Base-by-base conservation (phyloP, 169 alveolate genomes). In the Eimeria falciformis region DNA sequence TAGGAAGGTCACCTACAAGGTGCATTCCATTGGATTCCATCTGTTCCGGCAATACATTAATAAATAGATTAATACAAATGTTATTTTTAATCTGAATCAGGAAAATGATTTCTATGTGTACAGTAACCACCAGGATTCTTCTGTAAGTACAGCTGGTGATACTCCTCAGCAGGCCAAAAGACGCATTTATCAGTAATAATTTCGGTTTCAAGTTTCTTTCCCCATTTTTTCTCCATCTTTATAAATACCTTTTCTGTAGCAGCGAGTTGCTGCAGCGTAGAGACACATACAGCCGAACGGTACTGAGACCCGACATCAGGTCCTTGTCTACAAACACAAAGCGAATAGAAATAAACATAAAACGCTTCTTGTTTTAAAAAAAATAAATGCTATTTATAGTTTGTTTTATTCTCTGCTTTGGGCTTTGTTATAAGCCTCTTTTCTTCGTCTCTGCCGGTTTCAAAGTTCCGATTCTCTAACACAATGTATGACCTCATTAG, bases 291-390 rank as follows among this genome's bases (percentile, higher is more conserved):
- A 18, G 95, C 96, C 25, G 97, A 93, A 62, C 97, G 92, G 85
- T 96, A 96, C 75, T 96, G 94, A 11, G 95, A 65, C 25, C 98
- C 98, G 25, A 79, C 84, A 85, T 96, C 98, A 23, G 92, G 84
- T 2, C 97, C 97, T 86, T 96, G 95, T 37, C 95, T 78, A 55
- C 47, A 71, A 17, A 9, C 27, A 50, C 65, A n/a, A 43, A 17
- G 3, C 81, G 58, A 62, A 47, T 17, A 53, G 45, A 9, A 46
- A 29, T n/a, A 23, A 18, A 77, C 68, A 69, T 12, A 27, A 29
- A 11, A 0, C 50, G 21, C 55, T 0, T 37, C 33, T 17, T 27
- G 82, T 50, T 50, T 50, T 50, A 50, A 50, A 12, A 12, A 12
- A 50, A 50, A 50, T 12, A 50, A 21, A 50, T 50, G 18, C 18